Evolutionary conservation across 148 eudicot genomes (phyloP).

Genomic region (Persicaria tinctoria): DNA sequence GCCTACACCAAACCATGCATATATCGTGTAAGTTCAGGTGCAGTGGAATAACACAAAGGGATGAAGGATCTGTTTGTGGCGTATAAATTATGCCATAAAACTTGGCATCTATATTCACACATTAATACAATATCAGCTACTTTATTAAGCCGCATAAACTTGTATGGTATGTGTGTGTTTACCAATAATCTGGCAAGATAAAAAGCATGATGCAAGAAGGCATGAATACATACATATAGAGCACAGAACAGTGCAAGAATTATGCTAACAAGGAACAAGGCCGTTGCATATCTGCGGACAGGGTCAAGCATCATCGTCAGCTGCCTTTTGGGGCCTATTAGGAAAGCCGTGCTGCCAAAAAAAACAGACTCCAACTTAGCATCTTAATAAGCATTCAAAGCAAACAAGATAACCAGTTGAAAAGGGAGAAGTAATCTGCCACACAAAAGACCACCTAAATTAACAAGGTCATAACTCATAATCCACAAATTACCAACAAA

Average conservation of each 20-base stretch:
- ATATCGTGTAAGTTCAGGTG: not conserved
- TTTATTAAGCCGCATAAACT: too few relatives aligned
- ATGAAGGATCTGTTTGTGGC: too few relatives aligned
- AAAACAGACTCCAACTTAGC: conserved; percentile 32
- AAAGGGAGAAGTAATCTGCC: not conserved
- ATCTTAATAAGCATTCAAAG: conserved; percentile 16
- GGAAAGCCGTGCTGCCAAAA: conserved; percentile 96
- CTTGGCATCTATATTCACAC: too few relatives aligned
- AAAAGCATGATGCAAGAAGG: not conserved
- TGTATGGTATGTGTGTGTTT: too few relatives aligned
- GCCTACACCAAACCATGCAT: conserved; percentile 37
- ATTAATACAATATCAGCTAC: too few relatives aligned
- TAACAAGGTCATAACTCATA: too few relatives aligned
- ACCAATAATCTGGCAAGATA: not conserved
- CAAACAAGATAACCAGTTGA: not conserved
- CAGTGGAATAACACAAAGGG: not conserved
- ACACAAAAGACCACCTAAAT: not conserved
- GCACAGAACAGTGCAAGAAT: conserved; percentile 86
- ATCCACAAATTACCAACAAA: not conserved
- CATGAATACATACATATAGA: conserved; percentile 57
- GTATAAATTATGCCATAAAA: too few relatives aligned
- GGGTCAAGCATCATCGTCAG: conserved; percentile 98
- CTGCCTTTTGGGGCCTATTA: conserved; percentile 96
- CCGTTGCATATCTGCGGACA: conserved; percentile 92
- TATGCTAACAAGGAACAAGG: conserved; percentile 82